phyloP scores from a whole-genome alignment of 176 grass and related monocot genomes.

The Melocanna baccifera region DNA sequence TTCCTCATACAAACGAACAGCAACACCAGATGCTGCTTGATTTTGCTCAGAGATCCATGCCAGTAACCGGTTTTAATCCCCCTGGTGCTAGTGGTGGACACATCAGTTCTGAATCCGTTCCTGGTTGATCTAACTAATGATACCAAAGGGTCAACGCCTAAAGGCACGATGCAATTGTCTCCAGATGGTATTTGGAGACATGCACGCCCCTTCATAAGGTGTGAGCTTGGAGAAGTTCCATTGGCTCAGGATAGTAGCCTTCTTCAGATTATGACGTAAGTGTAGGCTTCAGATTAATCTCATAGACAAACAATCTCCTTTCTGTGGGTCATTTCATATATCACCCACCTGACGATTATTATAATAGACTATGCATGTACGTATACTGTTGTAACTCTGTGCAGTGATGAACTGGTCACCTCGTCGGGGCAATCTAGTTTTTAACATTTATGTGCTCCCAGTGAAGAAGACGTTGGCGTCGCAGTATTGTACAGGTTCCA shows the following conservation, averaged over 20 bases:
- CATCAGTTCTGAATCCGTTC: constrained; percentile 75
- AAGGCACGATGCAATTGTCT: constrained; percentile 12
- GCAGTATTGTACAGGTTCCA: constrained; percentile 49
- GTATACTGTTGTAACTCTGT: constrained; percentile 48
- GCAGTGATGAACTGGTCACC: constrained; percentile 38
- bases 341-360: constrained; percentile 41
- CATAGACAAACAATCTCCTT: constrained; percentile 30
- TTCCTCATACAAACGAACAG: constrained; percentile 94
- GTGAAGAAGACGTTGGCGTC: constrained; percentile 31
- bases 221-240: constrained; percentile 47
- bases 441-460: constrained; percentile 36
- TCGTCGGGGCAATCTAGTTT: constrained; percentile 49
- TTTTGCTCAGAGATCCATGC: constrained; percentile 82
- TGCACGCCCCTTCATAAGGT: constrained; percentile 27
- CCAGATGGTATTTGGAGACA: constrained; percentile 36
- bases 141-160: neutral
- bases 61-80: constrained; percentile 56
- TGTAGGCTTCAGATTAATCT: constrained; percentile 59
- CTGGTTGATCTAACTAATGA: constrained; percentile 54
- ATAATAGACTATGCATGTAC: constrained; percentile 48
- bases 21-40: constrained; percentile 76
- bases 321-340: constrained; percentile 55
- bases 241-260: constrained; percentile 34
- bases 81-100: constrained; percentile 42
- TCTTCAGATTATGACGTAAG: constrained; percentile 46